Evolutionary conservation across 208 protist genomes (phyloP).

Genomic region (Porcisia deanei): DNA sequence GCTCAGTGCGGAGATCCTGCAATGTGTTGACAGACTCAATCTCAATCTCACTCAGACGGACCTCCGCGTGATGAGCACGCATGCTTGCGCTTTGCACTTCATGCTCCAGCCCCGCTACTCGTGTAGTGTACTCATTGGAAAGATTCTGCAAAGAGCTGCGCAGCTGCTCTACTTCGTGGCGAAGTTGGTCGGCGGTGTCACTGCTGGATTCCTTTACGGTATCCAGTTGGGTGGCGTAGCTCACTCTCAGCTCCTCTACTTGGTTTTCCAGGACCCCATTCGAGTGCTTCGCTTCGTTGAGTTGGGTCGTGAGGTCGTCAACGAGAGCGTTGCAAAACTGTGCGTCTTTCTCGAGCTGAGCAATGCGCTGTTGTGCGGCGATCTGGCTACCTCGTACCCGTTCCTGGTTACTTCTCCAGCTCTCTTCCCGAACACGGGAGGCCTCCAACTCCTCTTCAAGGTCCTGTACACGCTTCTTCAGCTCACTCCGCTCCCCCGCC

Average conservation of each 20-base stretch:
- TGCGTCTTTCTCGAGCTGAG: constrained; percentile 34
- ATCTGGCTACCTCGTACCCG: constrained; percentile 22
- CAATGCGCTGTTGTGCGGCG: constrained; percentile 40
- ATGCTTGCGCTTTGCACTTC: constrained; percentile 52
- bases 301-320: constrained; percentile 33
- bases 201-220: constrained; percentile 34
- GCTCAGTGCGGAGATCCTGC: constrained; percentile 50
- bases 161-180: constrained; percentile 55
- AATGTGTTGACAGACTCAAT: constrained; percentile 43
- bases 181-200: constrained; percentile 34
- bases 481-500: constrained; percentile 28
- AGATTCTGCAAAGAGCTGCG: constrained; percentile 37
- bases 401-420: constrained; percentile 27
- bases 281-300: constrained; percentile 31
- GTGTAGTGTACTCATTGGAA: constrained; percentile 54
- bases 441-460: constrained; percentile 50
- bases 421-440: constrained; percentile 36
- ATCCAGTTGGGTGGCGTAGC: constrained; percentile 28
- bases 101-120: constrained; percentile 49
- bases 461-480: constrained; percentile 42
- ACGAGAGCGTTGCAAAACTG: constrained; percentile 17
- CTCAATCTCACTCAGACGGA: constrained; percentile 47
- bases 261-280: constrained; percentile 24
- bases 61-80: constrained; percentile 59
- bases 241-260: constrained; percentile 36